phyloP scores from a whole-genome alignment of 495 filamentous ascomycete species.

The Xylaria grammica region DNA sequence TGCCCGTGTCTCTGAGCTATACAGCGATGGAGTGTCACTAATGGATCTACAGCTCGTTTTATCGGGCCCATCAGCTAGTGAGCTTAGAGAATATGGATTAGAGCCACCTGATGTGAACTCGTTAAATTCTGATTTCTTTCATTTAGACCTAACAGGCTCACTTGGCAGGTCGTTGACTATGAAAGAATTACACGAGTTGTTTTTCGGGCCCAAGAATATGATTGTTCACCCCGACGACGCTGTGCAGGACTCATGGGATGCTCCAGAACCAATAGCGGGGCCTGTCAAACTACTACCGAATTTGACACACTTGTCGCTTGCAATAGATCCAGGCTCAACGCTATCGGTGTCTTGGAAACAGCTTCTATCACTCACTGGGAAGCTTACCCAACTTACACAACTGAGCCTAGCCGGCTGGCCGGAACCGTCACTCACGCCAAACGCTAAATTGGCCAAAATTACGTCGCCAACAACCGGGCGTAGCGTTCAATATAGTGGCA shows the following conservation, averaged over 20 bases:
- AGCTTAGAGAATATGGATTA: slow-evolving; percentile 30
- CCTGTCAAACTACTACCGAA: slow-evolving; percentile 50
- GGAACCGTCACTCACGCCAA: slow-evolving; percentile 68
- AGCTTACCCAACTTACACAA: slow-evolving; percentile 71
- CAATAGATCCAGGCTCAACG: slow-evolving; percentile 42
- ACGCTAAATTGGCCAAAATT: slow-evolving; percentile 57
- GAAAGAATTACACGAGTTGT: slow-evolving; percentile 62
- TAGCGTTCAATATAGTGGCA: slow-evolving; percentile 62
- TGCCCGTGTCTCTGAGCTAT: slow-evolving; percentile 63
- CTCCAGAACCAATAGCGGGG: slow-evolving; percentile 28
- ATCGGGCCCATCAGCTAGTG: slow-evolving; percentile 36
- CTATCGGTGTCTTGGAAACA: slow-evolving; percentile 66
- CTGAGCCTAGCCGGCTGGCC: slow-evolving; percentile 85
- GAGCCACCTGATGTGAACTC: slow-evolving; percentile 31
- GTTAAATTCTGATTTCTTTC: slow-evolving; percentile 59
- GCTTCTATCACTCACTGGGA: slow-evolving; percentile 65
- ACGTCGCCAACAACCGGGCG: slow-evolving; percentile 46
- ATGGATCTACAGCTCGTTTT: slow-evolving; percentile 48
- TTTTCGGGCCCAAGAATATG: slow-evolving; percentile 39
- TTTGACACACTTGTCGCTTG: slow-evolving; percentile 62
- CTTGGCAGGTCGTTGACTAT: slow-evolving; percentile 64
- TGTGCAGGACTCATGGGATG: slow-evolving; percentile 51
- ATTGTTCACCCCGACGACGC: slow-evolving; percentile 31
- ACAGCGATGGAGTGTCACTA: slow-evolving; percentile 50
- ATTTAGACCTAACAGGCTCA: slow-evolving; percentile 68